These are phyloP conservation scores for Pythium brassicae DNA, from an alignment of 352 stramenopile species.

Conservation along the genomic window DNA sequence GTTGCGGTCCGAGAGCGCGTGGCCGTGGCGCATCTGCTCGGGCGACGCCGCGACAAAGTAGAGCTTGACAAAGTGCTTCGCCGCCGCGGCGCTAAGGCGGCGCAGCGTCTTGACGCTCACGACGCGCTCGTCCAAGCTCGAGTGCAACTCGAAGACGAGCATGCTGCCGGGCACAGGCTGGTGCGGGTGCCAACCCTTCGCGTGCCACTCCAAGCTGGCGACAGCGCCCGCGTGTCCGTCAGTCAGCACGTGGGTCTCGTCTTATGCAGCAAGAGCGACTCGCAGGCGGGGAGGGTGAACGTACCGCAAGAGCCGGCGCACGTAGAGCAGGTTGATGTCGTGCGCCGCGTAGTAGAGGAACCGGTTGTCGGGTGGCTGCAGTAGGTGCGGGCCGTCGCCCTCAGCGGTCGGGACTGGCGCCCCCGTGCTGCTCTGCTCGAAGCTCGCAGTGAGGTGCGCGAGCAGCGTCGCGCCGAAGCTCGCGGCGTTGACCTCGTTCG, in stretches of 20 bases:
- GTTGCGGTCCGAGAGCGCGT: conserved; percentile 49
- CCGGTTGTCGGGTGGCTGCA: conserved; percentile 44
- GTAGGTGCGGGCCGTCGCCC: conserved; percentile 46
- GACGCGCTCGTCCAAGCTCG: conserved; percentile 19
- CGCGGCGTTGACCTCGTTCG: conserved; percentile 71
- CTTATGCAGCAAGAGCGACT: neutral
- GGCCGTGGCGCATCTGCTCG: conserved; percentile 61
- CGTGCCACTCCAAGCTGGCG: conserved; percentile 60
- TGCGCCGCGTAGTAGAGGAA: conserved; percentile 75
- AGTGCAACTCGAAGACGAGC: conserved; percentile 75
- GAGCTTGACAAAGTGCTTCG: conserved; percentile 52
- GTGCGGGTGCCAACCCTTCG: conserved; percentile 66
- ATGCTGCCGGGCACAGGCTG: conserved; percentile 67
- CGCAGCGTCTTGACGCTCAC: conserved; percentile 14
- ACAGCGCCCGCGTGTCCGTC: neutral
- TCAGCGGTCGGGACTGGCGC: conserved; percentile 32
- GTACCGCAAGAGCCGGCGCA: conserved; percentile 67
- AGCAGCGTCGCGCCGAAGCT: conserved; percentile 76
- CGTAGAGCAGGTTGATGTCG: conserved; percentile 78
- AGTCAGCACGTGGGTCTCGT: neutral
- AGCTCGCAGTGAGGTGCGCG: conserved; percentile 69
- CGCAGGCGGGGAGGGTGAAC: neutral
- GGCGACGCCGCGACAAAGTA: conserved; percentile 71
- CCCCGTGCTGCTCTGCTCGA: conserved; percentile 53
- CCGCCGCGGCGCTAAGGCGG: neutral